Evolutionary conservation across 2,329 filamentous ascomycete genomes (phyloP), one percentile per base, ranked within the genome.

Genomic region (Stagonosporopsis cucurbitacearum): DNA sequence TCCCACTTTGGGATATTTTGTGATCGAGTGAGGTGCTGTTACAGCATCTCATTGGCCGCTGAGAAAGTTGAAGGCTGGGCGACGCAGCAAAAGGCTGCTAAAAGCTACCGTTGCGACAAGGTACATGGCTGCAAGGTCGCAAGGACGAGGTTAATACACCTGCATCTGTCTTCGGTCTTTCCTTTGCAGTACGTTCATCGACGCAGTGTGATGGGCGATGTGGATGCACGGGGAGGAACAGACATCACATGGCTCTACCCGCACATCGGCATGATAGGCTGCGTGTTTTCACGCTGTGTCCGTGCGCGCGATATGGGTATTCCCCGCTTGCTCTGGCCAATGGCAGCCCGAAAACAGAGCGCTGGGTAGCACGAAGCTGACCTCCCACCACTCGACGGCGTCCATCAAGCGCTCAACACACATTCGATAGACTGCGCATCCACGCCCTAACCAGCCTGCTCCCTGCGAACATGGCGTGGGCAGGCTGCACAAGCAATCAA

Each of bases 351-450:
- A 50, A 57, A 59, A 59, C 35, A 63, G 44, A 50, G 56, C 62
- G 64, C 62, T 63, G 56, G 63, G 66, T 63, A 54, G 64, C 66
- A 70, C 72, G 57, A 60, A 52, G 56, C 57, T 57, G 54, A 45
- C 58, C 62, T 64, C 68, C 50, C 58, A 70, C 72, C 72, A 75
- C 70, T 75, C 68, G 40, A 57, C 48, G 62, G 55, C 54, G 65
- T 58, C 65, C 62, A 37, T 68, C 65, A 73, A 74, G 71, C 72
- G 71, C 72, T 74, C 66, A 65, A 47, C 58, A 58, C 48, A 63
- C 64, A 58, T 68, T 73, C 71, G 60, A 75, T 74, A 74, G 69
- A 73, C 66, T 66, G 62, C 64, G 44, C 65, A 58, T 64, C 67
- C 67, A 68, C 71, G 60, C 46, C 55, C 59, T 52, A 57, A 59